Conservation (phyloP, 768 basidiomycete genomes). For the Lactifluus rugatus region DNA sequence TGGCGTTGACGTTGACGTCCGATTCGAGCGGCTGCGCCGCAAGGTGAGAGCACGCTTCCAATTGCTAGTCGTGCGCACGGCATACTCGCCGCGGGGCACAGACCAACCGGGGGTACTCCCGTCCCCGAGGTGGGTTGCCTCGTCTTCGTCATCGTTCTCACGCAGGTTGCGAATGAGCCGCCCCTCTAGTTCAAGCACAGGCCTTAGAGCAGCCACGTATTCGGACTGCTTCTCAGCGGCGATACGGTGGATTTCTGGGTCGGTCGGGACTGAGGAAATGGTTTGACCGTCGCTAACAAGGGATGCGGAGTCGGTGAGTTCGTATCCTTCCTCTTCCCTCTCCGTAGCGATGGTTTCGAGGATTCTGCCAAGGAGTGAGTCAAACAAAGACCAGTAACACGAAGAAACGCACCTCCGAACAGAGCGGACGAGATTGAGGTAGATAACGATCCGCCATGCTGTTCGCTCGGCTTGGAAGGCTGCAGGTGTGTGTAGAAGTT, state of each 20-base stretch:
- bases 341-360: slow-evolving; percentile 66
- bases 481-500: slow-evolving; percentile 67
- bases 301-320: slow-evolving; percentile 39
- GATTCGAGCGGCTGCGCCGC: slow-evolving; percentile 27
- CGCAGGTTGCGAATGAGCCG: slow-evolving; percentile 58
- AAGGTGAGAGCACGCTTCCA: slow-evolving; percentile 63
- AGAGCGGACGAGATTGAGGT: slow-evolving; percentile 79
- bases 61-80: slow-evolving; percentile 50
- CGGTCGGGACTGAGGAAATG: slow-evolving; percentile 32
- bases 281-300: slow-evolving; percentile 42
- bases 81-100: slow-evolving; percentile 36
- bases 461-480: slow-evolving; percentile 73
- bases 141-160: slow-evolving; percentile 57
- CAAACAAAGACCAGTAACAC: slow-evolving; percentile 4
- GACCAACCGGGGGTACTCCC: slow-evolving; percentile 30
- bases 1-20: slow-evolving; percentile 55
- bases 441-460: slow-evolving; percentile 82
- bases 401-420: slow-evolving; percentile 48
- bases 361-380: slow-evolving; percentile 37
- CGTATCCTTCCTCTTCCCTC: slow-evolving; percentile 42
- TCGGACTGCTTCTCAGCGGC: slow-evolving; percentile 36
- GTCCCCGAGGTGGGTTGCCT: slow-evolving; percentile 46
- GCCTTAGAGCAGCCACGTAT: slow-evolving; percentile 54
- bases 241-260: slow-evolving; percentile 26
- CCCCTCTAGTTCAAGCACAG: slow-evolving; percentile 60